phyloP scores from a whole-genome alignment of 116 monocot species.

The Zostera marina region DNA sequence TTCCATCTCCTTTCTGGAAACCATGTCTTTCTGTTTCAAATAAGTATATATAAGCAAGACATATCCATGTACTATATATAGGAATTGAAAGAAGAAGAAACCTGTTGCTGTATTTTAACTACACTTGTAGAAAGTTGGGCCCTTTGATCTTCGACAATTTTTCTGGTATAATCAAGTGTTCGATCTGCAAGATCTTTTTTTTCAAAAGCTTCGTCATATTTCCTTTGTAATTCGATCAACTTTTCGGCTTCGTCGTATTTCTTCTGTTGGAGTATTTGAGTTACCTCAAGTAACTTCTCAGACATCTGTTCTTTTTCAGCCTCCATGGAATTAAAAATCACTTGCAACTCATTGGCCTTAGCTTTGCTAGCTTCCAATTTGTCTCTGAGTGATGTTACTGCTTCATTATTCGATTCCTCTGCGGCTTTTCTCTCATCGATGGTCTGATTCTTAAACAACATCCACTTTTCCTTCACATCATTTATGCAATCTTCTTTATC shows the following conservation, averaged over 20 bases:
- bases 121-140: slow-evolving; percentile 36
- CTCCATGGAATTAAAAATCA: slow-evolving; percentile 23
- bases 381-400: slow-evolving; percentile 24
- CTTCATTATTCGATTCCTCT: slow-evolving; percentile 38
- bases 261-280: slow-evolving; percentile 22
- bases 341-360: slow-evolving; percentile 49
- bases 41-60: too few species aligned
- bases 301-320: slow-evolving; percentile 47
- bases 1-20: neutral
- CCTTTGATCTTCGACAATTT: slow-evolving; percentile 37
- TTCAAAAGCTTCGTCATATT: slow-evolving; percentile 13
- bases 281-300: slow-evolving; percentile 32
- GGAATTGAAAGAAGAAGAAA: too few species aligned
- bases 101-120: slow-evolving; percentile 55
- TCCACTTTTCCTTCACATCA: slow-evolving; percentile 22
- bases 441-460: slow-evolving; percentile 26
- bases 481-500: slow-evolving; percentile 36
- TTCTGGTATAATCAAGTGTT: slow-evolving; percentile 31
- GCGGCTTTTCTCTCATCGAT: slow-evolving; percentile 22
- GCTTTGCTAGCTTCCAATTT: slow-evolving; percentile 38
- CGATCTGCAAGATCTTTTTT: slow-evolving; percentile 37
- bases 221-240: slow-evolving; percentile 37
- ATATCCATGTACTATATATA: too few species aligned
- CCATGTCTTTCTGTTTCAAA: neutral
- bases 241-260: slow-evolving; percentile 40